A percentile compares a stretch with the other conserved stretches of the same genome.
Evolutionary conservation across 2,329 filamentous ascomycete species (phyloP).

Genomic region (Fusarium goolgardi): DNA sequence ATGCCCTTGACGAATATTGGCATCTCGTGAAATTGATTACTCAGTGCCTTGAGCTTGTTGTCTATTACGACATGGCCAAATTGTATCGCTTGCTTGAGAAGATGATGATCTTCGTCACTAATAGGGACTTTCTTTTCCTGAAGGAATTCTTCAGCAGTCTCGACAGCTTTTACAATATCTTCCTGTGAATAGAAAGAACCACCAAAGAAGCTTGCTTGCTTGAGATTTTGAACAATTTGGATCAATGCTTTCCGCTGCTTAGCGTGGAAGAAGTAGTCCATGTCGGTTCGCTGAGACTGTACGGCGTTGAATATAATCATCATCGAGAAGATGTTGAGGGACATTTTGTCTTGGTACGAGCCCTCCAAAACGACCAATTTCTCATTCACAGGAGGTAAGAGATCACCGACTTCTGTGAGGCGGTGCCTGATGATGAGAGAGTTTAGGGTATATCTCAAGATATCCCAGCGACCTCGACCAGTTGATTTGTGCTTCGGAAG

Average conservation of each 20-base stretch:
- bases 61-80: slow-evolving; percentile 69
- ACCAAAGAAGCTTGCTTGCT: slow-evolving; percentile 86
- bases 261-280: slow-evolving; percentile 89
- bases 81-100: slow-evolving; percentile 73
- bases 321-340: slow-evolving; percentile 85
- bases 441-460: slow-evolving; percentile 77
- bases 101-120: slow-evolving; percentile 66
- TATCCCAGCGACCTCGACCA: slow-evolving; percentile 68
- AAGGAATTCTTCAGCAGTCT: slow-evolving; percentile 76
- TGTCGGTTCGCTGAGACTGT: slow-evolving; percentile 84
- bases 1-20: slow-evolving; percentile 78
- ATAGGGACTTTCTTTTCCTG: slow-evolving; percentile 69
- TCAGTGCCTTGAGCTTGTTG: slow-evolving; percentile 73
- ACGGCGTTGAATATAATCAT: slow-evolving; percentile 88
- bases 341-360: slow-evolving; percentile 85
- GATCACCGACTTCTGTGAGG: slow-evolving; percentile 74
- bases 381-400: slow-evolving; percentile 78
- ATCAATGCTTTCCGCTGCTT: slow-evolving; percentile 75
- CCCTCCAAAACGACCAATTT: slow-evolving; percentile 80
- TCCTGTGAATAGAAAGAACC: slow-evolving; percentile 78
- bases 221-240: slow-evolving; percentile 79
- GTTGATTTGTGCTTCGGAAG: slow-evolving; percentile 63
- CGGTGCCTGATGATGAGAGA: slow-evolving; percentile 84
- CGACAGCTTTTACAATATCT: slow-evolving; percentile 72
- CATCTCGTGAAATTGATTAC: slow-evolving; percentile 80